Base-by-base conservation (phyloP, 768 basidiomycete species). In the Termitomyces sp. region DNA sequence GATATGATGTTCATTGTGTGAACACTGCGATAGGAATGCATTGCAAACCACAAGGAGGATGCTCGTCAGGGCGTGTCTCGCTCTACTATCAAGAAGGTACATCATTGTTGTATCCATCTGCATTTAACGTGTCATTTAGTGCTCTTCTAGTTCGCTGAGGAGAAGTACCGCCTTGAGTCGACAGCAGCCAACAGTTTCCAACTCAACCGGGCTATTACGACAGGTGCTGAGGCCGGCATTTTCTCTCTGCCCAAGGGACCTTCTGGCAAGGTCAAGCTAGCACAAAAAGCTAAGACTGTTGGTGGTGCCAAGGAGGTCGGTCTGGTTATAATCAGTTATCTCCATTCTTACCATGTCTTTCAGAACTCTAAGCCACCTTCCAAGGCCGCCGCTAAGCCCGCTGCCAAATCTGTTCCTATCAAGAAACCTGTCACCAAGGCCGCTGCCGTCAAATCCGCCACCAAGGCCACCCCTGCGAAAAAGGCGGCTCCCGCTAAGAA, bases 51-150 rank as follows among this genome's bases (percentile, higher is more conserved):
- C 71, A 84, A 83, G 66, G 86, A 87, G 46, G 88, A 90, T 42
- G 77, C 80, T 32, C 86, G 89, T 51, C 66, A 76, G 58, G 92
- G 92, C 62, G 92, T 92, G 43, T 94, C 92, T 14, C 83, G 94
- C 52, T 75, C 78, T 25, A 81, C 81, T 7, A 88, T 95, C 74
- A 96, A 95, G 86, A 92, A 91, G 83, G 88, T 91, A 60, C 65
- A 83, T 71, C 5, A 60, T 52, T 57, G 9, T 40, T 49, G 34
- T 45, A 12, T 25, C 25, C 25, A 25, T n/a, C 54, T 45, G 29
- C 56, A 51, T 34, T 12, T 12, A 11, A 62, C 25, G 38, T 37
- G 45, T 57, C 69, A 61, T 69, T 68, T 7, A 71, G 56, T 5
- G 12, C 7, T 3, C 0, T 38, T 9, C 14, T 63, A 94, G 92